Evolutionary conservation across 1,284 basidiomycete species (phyloP).

Genomic region (Apiotrichum laibachii): DNA sequence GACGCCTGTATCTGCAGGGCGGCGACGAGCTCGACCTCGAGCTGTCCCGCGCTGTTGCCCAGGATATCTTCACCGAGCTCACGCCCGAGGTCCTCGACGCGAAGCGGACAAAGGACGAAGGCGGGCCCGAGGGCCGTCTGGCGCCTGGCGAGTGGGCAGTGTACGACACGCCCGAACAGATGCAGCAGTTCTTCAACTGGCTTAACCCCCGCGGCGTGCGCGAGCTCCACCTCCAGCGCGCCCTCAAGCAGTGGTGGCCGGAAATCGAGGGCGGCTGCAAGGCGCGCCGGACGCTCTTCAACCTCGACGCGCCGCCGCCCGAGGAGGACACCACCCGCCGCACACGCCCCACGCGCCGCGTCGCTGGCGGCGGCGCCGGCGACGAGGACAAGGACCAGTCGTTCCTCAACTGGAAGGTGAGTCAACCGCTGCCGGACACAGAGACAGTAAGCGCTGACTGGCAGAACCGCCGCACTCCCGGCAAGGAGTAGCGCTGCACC

Average conservation of each 20-base stretch:
- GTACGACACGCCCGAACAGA: slow-evolving; percentile 80
- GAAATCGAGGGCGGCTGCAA: slow-evolving; percentile 77
- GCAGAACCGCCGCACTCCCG: slow-evolving; percentile 10
- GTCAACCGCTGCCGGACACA: neutral
- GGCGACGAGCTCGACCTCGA: slow-evolving; percentile 75
- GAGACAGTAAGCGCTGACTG: neutral
- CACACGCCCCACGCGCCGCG: slow-evolving; percentile 21
- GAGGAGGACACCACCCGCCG: slow-evolving; percentile 13
- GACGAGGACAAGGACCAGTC: slow-evolving; percentile 31
- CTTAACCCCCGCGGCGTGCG: slow-evolving; percentile 85
- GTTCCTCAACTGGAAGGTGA: slow-evolving; percentile 41
- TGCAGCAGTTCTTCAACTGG: slow-evolving; percentile 81
- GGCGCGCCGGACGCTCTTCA: slow-evolving; percentile 24
- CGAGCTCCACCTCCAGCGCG: slow-evolving; percentile 76
- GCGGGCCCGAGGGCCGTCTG: slow-evolving; percentile 61
- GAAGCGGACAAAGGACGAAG: slow-evolving; percentile 70
- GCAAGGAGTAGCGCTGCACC: neutral
- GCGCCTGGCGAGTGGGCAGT: slow-evolving; percentile 80
- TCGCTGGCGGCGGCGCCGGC: slow-evolving; percentile 2
- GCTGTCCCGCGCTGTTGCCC: slow-evolving; percentile 53
- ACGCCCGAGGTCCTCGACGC: slow-evolving; percentile 51
- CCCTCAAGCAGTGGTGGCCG: slow-evolving; percentile 76
- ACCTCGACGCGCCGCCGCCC: slow-evolving; percentile 21
- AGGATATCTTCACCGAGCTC: slow-evolving; percentile 49
- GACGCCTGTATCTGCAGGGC: slow-evolving; percentile 85